Conservation (phyloP, 768 basidiomycete species). For the Leccinellum luteum region DNA sequence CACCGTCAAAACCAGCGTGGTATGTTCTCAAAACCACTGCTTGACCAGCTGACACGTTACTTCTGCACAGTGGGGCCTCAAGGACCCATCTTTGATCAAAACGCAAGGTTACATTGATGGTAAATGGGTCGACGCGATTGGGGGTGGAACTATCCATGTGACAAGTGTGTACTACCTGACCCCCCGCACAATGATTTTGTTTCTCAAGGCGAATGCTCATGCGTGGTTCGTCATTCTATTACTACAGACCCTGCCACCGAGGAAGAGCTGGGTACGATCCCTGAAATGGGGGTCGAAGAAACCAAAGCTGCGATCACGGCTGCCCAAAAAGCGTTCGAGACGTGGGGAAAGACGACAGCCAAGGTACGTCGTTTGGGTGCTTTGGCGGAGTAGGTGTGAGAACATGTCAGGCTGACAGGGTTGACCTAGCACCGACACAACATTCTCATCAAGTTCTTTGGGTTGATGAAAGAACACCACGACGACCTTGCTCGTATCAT, state of each 20-base stretch:
- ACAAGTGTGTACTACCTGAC: constrained; percentile 54
- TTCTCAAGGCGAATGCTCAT: neutral
- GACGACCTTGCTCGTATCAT: constrained; percentile 89
- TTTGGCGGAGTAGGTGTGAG: neutral
- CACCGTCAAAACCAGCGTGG: constrained; percentile 30
- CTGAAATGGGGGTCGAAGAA: constrained; percentile 86
- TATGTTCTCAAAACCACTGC: constrained; percentile 29
- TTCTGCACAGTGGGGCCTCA: constrained; percentile 60
- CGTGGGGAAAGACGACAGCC: constrained; percentile 85
- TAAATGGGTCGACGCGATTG: constrained; percentile 80
- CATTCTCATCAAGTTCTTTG: constrained; percentile 73
- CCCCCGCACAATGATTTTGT: neutral
- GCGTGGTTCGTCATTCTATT: neutral
- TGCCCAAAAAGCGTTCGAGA: constrained; percentile 75
- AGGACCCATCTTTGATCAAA: constrained; percentile 72
- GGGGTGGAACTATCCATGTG: constrained; percentile 69
- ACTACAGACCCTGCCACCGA: constrained; percentile 81
- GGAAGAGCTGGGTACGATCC: constrained; percentile 78
- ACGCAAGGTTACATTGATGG: constrained; percentile 80
- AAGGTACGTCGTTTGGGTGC: constrained; percentile 49
- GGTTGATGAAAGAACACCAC: constrained; percentile 75
- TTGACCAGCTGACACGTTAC: neutral
- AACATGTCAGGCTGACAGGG: neutral
- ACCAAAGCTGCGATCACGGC: constrained; percentile 82
- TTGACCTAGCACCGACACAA: constrained; percentile 69